Evolutionary conservation across 148 eudicot genomes (phyloP), one percentile per base, ranked within the genome.

Genomic region (Dysphania ambrosioides): DNA sequence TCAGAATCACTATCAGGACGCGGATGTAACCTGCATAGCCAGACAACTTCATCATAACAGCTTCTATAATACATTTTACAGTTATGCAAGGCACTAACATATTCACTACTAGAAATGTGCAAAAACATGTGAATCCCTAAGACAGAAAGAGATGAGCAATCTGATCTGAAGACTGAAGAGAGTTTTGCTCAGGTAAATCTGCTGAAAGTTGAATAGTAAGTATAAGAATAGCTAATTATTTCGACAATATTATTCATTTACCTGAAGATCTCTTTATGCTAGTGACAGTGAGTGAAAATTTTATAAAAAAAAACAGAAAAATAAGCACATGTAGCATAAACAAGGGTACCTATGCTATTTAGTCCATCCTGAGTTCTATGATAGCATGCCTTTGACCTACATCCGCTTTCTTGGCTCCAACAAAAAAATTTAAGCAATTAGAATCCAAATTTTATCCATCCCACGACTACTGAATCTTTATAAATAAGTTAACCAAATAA

Each of bases 1-100:
- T 87, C 91, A 1, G 84, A 90, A 73, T 92, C 99, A 75, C 75
- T 85, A 72, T 87, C 86, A 57, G 97, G 99, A 13, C 97, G 89
- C 36, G 99, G 99, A 72, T 85, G 77, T 82, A 96, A 86, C 81
- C 99, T 96, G 83, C 76, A 34, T 59, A 11, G 29, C 15, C 65
- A 60, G 32, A 29, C 35, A 11, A 15, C 60, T 56, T 23, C 60
- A 23, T 56, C 24, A n/a, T n/a, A n/a, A n/a, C 27, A 4, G 23
- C 60, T 23, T 56, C 6, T 56, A 56, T 27, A 27, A 60, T n/a
- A 60, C 8, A 29, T 15, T 13, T 3, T 47, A 13, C 53, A 47
- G 53, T 11, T 58, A 5, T 24, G 62, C 30, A 58, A 23, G 35
- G 21, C 41, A 34, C 41, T 63, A 6, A 34, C 41, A 63, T 1